Base-by-base conservation (phyloP, 768 basidiomycete genomes). In the Cystoderma amianthinum region DNA sequence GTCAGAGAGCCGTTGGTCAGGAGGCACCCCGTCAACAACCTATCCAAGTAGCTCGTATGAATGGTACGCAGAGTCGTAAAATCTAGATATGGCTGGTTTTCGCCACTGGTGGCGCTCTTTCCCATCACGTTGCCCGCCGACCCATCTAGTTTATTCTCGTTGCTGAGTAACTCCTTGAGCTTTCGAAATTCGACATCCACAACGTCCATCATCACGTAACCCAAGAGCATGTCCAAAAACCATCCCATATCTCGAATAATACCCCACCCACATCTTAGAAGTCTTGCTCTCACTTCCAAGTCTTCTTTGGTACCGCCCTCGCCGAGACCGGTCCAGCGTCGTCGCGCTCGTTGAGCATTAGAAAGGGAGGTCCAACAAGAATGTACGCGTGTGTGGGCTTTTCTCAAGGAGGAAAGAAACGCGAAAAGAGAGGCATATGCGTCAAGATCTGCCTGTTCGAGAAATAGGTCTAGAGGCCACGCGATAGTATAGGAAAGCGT, bases 401-500 rank as follows among this genome's bases (percentile, higher is more conserved):
- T 88, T 19, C 91, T 78, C 25, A 96, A 57, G 0, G 91, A 80
- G 7, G 87, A 83, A 7, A 95, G 69, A 62, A 88, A 94, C 3
- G 84, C 73, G 62, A 92, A 91, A 36, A 95, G 61, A 13, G 75
- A 73, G 2, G 78, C 78, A 52, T 96, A 95, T 24, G 78, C 72
- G 13, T 75, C 67, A 15, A 94, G 67, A 50, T 91, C 88, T 0
- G 79, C 66, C 16, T 80, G 67, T 39, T 88, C 80, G 17, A 96
- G 75, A 63, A 95, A 94, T 35, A 95, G 76, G 56, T 94, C 89
- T 32, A 95, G 71, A 0, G 92, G 92, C 90, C 90, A 96, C 0
- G 82, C 62, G 17, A 92, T 78, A 13, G 60, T 65, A 57, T 89
- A 93, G 4, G 72, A 73, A 15, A 95, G 68, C 1, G 71, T 62